Evolutionary conservation across 2,329 filamentous ascomycete genomes (phyloP).

Genomic region (Chalara sp.): DNA sequence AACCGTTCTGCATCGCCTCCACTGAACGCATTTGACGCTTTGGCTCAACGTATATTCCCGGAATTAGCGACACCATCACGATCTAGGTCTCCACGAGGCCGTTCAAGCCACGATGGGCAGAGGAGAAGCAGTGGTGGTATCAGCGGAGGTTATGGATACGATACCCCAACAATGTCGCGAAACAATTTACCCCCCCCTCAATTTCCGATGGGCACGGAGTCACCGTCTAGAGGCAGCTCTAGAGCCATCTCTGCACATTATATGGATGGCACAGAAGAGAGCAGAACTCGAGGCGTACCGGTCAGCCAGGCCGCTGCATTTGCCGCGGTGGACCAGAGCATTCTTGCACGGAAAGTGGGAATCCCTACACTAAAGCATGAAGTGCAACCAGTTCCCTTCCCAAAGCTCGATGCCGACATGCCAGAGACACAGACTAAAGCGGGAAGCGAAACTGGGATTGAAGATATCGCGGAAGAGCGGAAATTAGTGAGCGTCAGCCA

Average conservation of each 20-base stretch:
- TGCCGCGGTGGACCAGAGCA: conserved; percentile 57
- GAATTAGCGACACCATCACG: conserved; percentile 33
- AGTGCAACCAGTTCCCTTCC: conserved; percentile 41
- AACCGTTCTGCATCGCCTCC: conserved; percentile 36
- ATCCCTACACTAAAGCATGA: conserved; percentile 33
- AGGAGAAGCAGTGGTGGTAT: conserved; percentile 14
- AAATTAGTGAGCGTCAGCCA: conserved; percentile 62
- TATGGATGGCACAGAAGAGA: conserved; percentile 6
- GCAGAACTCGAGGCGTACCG: conserved; percentile 10
- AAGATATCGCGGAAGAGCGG: conserved; percentile 22
- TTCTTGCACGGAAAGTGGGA: conserved; percentile 48
- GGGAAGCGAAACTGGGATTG: conserved; percentile 9
- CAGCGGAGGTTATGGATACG: conserved; percentile 17
- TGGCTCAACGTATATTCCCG: conserved; percentile 56
- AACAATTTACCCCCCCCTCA: conserved; percentile 16
- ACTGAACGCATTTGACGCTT: conserved; percentile 43
- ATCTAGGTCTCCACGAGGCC: conserved; percentile 25
- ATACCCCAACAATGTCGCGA: conserved; percentile 16
- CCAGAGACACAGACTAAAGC: conserved; percentile 21
- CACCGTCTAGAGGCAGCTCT: conserved; percentile 17
- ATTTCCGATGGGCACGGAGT: conserved; percentile 17
- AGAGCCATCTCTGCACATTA: conserved; percentile 20
- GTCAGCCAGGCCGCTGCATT: conserved; percentile 51
- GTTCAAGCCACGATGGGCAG: conserved; percentile 18
- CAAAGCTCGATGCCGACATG: conserved; percentile 26